phyloP scores from a whole-genome alignment of 106 monocot species.

The Agapanthus africanus region DNA sequence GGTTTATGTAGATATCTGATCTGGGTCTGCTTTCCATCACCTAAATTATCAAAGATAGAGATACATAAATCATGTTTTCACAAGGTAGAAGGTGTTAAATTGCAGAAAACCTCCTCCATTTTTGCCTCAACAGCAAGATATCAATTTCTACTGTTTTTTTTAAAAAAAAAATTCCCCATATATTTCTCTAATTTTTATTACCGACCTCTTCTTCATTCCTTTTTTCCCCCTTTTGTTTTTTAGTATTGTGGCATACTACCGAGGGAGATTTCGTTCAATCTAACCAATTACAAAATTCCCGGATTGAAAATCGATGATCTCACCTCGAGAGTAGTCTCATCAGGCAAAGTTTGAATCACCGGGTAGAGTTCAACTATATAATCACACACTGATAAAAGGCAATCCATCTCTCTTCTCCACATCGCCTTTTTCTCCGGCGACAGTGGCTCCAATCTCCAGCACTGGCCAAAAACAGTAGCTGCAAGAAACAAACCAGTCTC shows the following conservation, averaged over 20 bases:
- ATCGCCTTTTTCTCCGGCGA: slow-evolving; percentile 52
- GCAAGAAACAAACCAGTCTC: background rate
- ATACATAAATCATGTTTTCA: no score
- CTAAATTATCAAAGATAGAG: no score
- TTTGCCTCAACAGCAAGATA: background rate
- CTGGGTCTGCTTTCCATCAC: slow-evolving; percentile 63
- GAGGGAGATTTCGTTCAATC: no score
- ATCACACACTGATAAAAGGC: slow-evolving; percentile 70
- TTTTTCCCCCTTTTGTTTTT: background rate
- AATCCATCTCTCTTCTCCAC: slow-evolving; percentile 88
- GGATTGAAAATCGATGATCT: background rate
- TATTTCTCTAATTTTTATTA: background rate
- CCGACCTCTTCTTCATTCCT: no score
- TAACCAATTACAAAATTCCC: no score
- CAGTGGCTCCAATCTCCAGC: slow-evolving; percentile 67
- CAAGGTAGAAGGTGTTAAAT: no score
- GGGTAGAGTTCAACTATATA: slow-evolving; percentile 70
- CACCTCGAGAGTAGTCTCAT: slow-evolving; percentile 43
- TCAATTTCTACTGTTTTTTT: background rate
- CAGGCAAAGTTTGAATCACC: slow-evolving; percentile 36
- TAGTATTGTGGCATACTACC: background rate
- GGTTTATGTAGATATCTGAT: slow-evolving; percentile 68
- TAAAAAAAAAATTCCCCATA: background rate
- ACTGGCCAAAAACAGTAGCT: slow-evolving; percentile 76
- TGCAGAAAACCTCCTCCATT: no score